Conservation (phyloP, 768 basidiomycete genomes). For the Calvatia gigantea region DNA sequence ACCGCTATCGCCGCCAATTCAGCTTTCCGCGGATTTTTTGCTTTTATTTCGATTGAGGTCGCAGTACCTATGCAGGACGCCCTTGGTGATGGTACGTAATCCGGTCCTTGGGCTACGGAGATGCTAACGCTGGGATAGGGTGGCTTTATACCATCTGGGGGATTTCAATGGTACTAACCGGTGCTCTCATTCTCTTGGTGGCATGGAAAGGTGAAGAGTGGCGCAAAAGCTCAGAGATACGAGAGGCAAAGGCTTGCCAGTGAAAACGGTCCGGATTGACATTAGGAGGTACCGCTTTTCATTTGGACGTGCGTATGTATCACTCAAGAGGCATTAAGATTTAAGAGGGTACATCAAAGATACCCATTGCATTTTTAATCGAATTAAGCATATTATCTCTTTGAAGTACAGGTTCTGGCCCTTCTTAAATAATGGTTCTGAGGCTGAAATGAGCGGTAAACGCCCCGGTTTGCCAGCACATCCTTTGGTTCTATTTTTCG, state of each 20-base stretch:
- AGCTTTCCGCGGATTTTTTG: conserved; percentile 65
- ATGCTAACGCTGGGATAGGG: conserved; percentile 23
- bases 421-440: too few species aligned
- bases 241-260: conserved; percentile 33
- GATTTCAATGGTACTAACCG: conserved; percentile 46
- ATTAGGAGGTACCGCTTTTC: too few species aligned
- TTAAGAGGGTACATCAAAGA: too few species aligned
- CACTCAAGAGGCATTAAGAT: too few species aligned
- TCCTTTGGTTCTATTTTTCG: too few species aligned
- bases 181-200: conserved; percentile 57
- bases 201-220: conserved; percentile 55
- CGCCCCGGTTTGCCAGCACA: too few species aligned
- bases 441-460: too few species aligned
- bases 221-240: conserved; percentile 47
- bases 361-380: too few species aligned
- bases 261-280: too few species aligned
- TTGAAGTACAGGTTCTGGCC: too few species aligned
- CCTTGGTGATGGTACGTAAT: conserved; percentile 64
- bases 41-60: conserved; percentile 67
- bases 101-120: neutral
- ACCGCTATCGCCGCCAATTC: conserved; percentile 77
- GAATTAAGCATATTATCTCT: too few species aligned
- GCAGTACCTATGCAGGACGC: conserved; percentile 72
- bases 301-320: too few species aligned
- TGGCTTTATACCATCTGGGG: conserved; percentile 70